These are phyloP conservation scores for Cetradonia linearis DNA, from an alignment of 495 filamentous ascomycete genomes.

Conservation along the genomic window DNA sequence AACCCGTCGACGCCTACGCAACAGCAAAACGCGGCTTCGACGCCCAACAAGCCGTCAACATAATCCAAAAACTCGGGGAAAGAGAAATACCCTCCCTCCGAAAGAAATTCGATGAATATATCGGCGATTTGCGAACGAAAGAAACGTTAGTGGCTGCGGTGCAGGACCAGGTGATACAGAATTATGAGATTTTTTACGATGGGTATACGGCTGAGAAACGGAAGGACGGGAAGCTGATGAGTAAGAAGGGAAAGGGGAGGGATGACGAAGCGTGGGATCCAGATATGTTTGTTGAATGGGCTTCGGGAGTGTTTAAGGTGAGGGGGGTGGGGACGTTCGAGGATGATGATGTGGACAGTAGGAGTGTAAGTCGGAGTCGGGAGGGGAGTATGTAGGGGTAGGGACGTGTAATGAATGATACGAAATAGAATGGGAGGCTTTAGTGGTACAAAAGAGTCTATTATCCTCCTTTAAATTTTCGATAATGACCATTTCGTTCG, in stretches of 20 bases:
- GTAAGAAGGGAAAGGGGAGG: constrained; percentile 50
- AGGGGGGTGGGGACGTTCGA: constrained; percentile 33
- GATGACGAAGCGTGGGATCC: constrained; percentile 56
- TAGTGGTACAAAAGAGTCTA: neutral
- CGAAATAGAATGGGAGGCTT: neutral
- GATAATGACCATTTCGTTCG: neutral
- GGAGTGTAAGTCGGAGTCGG: constrained; percentile 31
- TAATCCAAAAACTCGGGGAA: constrained; percentile 35
- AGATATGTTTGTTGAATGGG: constrained; percentile 54
- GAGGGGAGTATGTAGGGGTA: constrained; percentile 20
- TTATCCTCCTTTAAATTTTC: neutral
- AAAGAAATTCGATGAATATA: constrained; percentile 44
- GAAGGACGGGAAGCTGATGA: constrained; percentile 35
- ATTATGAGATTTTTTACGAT: constrained; percentile 52
- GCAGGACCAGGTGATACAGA: constrained; percentile 48
- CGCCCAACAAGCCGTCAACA: constrained; percentile 28
- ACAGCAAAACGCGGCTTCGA: constrained; percentile 26
- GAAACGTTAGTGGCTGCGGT: constrained; percentile 54
- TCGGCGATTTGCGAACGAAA: constrained; percentile 50
- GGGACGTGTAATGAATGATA: neutral
- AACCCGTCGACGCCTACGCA: constrained; percentile 20
- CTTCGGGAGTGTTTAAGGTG: constrained; percentile 46
- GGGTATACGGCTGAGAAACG: constrained; percentile 39
- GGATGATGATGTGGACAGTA: constrained; percentile 25
- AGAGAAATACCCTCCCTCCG: constrained; percentile 46